phyloP scores from a whole-genome alignment of 2,329 filamentous ascomycete species.

The Sporothrix brunneoviolacea region DNA sequence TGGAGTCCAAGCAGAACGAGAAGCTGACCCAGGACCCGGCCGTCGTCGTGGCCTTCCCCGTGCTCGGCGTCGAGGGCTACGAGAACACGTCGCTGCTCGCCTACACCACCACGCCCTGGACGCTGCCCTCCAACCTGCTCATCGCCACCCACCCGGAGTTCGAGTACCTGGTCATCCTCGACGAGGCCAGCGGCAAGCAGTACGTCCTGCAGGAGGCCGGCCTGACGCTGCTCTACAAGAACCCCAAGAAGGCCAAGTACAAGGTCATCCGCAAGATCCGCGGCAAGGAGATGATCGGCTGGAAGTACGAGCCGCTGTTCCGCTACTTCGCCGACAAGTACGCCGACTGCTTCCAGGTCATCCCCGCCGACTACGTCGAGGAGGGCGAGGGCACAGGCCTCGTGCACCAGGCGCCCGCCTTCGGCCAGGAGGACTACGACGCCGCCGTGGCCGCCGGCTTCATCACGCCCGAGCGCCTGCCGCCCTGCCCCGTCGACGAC shows the following conservation, averaged over 20 bases:
- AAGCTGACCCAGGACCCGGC: conserved; percentile 89
- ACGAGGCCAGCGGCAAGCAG: conserved; percentile 74
- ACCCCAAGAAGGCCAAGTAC: conserved; percentile 92
- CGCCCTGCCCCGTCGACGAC: conserved; percentile 89
- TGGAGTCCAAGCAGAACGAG: conserved; percentile 92
- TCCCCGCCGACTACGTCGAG: conserved; percentile 82
- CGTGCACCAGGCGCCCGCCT: conserved; percentile 88
- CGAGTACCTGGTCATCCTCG: conserved; percentile 77
- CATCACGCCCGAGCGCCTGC: conserved; percentile 66
- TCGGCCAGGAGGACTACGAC: conserved; percentile 93
- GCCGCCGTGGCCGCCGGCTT: conserved; percentile 70
- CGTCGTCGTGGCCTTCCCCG: conserved; percentile 79
- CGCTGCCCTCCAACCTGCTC: conserved; percentile 67
- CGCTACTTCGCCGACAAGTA: conserved; percentile 86
- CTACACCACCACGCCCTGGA: conserved; percentile 84
- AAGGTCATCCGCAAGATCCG: conserved; percentile 72
- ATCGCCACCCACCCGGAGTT: conserved; percentile 69
- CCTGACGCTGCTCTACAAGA: conserved; percentile 80
- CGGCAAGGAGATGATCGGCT: conserved; percentile 78
- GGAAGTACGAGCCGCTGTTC: conserved; percentile 85
- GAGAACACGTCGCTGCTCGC: conserved; percentile 69
- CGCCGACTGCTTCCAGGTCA: conserved; percentile 74
- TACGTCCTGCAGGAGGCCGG: conserved; percentile 81
- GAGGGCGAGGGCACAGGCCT: conserved; percentile 87
- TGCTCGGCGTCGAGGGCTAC: conserved; percentile 71